These are phyloP conservation scores for Beauveria sp. DNA, from an alignment of 2,329 filamentous ascomycete genomes.

Conservation along the genomic window DNA sequence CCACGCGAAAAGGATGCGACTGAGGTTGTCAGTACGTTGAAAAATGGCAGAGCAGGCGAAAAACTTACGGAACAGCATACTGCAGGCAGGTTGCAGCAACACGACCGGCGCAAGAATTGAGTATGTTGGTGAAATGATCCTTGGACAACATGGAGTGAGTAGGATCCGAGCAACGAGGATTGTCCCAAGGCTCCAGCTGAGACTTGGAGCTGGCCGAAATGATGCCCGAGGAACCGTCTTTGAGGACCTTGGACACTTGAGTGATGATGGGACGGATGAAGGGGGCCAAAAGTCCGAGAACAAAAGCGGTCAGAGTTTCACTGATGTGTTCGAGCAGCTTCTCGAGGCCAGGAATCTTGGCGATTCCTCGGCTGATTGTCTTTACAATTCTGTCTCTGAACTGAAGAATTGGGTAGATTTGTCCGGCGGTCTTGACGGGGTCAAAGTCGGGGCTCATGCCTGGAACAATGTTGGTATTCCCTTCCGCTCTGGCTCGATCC, in stretches of 20 bases:
- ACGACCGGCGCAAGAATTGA: conserved; percentile 70
- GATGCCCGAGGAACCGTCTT: conserved; percentile 71
- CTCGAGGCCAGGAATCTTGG: conserved; percentile 88
- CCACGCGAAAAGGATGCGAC: conserved; percentile 84
- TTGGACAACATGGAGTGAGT: conserved; percentile 74
- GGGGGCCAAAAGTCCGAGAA: conserved; percentile 82
- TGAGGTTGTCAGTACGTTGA: conserved; percentile 19
- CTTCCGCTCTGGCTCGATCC: conserved; percentile 26
- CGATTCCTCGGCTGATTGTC: conserved; percentile 73
- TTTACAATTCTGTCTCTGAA: conserved; percentile 94
- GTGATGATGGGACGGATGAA: conserved; percentile 90
- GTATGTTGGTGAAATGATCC: conserved; percentile 73
- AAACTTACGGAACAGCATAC: conserved; percentile 69
- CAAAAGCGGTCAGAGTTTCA: conserved; percentile 85
- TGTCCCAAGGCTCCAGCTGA: conserved; percentile 74
- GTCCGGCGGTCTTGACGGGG: conserved; percentile 62
- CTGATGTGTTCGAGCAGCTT: conserved; percentile 87
- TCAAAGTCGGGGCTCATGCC: conserved; percentile 74
- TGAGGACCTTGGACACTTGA: conserved; percentile 74
- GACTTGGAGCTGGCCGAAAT: conserved; percentile 62
- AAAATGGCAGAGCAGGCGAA: background rate
- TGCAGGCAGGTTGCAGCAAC: conserved; percentile 70
- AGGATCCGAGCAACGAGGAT: conserved; percentile 66
- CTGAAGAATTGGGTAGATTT: conserved; percentile 91
- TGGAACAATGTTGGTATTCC: conserved; percentile 54